Evolutionary conservation across 228 moss, liverwort and hornwort genomes (phyloP).

Genomic region (Sphagnum magellanicum): DNA sequence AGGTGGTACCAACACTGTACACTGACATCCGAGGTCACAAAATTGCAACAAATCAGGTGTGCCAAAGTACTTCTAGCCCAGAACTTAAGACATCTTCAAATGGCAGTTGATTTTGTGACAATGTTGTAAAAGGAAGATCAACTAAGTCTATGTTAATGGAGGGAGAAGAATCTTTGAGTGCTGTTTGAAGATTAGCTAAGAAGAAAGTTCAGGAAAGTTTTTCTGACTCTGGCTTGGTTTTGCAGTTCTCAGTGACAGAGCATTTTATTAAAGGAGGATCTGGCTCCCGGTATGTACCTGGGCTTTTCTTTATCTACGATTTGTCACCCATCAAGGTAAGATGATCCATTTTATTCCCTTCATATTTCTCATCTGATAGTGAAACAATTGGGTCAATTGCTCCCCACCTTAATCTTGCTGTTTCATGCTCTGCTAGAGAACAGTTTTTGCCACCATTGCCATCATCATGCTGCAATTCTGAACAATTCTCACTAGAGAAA

Average conservation of each 20-base stretch:
- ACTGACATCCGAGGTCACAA: slow-evolving; percentile 72
- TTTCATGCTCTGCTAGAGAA: too few species aligned
- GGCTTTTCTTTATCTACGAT: slow-evolving; percentile 98
- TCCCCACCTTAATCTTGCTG: too few species aligned
- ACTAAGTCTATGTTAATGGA: too few species aligned
- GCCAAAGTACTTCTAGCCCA: neutral
- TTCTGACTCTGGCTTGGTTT: neutral
- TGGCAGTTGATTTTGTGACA: neutral
- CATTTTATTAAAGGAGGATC: slow-evolving; percentile 72
- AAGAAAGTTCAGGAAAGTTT: too few species aligned
- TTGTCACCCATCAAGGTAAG: slow-evolving; percentile 89
- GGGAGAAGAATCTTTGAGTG: too few species aligned
- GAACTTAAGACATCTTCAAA: neutral
- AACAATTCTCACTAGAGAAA: too few species aligned
- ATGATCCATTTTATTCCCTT: neutral
- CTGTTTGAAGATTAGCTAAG: too few species aligned
- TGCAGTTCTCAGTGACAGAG: slow-evolving; percentile 97
- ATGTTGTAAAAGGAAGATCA: too few species aligned
- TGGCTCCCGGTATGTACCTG: slow-evolving; percentile 71
- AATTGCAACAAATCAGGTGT: slow-evolving; percentile 87
- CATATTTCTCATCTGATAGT: too few species aligned
- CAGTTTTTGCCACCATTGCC: too few species aligned
- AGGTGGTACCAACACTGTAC: slow-evolving; percentile 96
- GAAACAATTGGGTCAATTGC: too few species aligned
- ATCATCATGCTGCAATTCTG: too few species aligned